phyloP scores from a whole-genome alignment of 345 rosid species.

The Erucastrum elatum region DNA sequence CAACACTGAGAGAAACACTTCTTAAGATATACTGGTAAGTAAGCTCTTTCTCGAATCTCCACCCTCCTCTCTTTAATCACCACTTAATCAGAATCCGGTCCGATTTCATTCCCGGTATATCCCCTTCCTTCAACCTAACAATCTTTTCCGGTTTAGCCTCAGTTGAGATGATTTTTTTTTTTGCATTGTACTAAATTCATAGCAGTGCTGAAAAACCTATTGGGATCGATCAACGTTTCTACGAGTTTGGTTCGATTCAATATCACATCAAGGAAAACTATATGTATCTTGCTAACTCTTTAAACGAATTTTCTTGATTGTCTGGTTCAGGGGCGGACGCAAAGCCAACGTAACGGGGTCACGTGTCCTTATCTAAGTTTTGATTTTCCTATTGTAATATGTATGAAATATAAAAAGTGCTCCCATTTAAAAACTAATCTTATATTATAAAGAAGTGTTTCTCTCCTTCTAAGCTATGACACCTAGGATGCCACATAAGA shows the following conservation, averaged over 20 bases:
- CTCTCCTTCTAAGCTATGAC: no score
- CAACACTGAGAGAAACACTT: conserved; percentile 32
- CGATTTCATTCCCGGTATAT: background rate
- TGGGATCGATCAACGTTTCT: conserved; percentile 70
- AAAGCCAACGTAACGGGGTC: no score
- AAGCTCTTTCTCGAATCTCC: background rate
- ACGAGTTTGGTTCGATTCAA: conserved; percentile 73
- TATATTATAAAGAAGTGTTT: no score
- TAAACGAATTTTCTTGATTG: no score
- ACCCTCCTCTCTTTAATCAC: background rate
- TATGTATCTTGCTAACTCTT: no score
- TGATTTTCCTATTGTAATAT: no score
- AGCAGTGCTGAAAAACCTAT: conserved; percentile 60
- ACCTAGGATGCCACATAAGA: no score
- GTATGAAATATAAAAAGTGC: no score
- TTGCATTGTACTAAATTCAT: conserved; percentile 21
- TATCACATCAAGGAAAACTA: conserved; percentile 68
- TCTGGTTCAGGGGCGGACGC: no score
- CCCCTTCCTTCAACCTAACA: background rate
- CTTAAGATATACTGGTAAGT: conserved; percentile 37
- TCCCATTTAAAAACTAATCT: no score
- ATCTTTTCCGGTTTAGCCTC: background rate
- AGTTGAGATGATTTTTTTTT: background rate
- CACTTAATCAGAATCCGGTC: background rate
- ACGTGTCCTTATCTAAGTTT: no score